phyloP scores from a whole-genome alignment of 1,139 yeast species.

The Candida frijolesensis region DNA sequence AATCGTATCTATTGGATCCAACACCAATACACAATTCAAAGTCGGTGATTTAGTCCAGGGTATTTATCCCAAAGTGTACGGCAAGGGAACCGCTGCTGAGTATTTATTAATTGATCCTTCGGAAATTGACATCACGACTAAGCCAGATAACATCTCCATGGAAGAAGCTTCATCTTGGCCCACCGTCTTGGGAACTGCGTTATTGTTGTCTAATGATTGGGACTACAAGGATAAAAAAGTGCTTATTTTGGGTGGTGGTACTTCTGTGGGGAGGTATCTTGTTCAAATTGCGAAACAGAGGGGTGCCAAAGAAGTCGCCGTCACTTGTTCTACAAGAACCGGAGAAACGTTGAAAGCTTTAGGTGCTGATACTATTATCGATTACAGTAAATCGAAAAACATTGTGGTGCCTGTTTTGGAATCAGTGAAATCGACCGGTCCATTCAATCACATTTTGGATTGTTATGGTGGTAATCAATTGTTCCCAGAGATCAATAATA shows the following conservation, averaged over 20 bases:
- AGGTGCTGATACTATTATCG: constrained; percentile 57
- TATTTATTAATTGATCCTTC: constrained; percentile 43
- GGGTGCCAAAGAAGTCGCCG: constrained; percentile 48
- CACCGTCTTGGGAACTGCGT: constrained; percentile 60
- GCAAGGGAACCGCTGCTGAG: constrained; percentile 54
- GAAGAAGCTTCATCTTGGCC: constrained; percentile 64
- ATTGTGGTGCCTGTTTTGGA: constrained; percentile 27
- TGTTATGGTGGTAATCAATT: constrained; percentile 31
- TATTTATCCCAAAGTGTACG: constrained; percentile 42
- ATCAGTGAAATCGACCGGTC: constrained; percentile 21
- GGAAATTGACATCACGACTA: constrained; percentile 38
- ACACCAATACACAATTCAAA: constrained; percentile 28
- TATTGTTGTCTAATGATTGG: constrained; percentile 34
- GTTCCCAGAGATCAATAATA: constrained; percentile 22
- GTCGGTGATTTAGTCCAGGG: constrained; percentile 74
- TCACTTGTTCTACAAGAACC: constrained; percentile 36
- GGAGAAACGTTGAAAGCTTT: constrained; percentile 40
- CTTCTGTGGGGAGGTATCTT: constrained; percentile 67
- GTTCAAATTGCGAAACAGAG: constrained; percentile 58
- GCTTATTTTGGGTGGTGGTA: constrained; percentile 71
- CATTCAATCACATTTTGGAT: constrained; percentile 36
- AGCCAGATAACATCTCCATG: constrained; percentile 50
- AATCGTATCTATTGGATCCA: constrained; percentile 57
- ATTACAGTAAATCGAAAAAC: constrained; percentile 42
- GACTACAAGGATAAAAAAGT: constrained; percentile 29